phyloP scores from a whole-genome alignment of 2,329 filamentous ascomycete species.

The Anisogramma anomala region DNA sequence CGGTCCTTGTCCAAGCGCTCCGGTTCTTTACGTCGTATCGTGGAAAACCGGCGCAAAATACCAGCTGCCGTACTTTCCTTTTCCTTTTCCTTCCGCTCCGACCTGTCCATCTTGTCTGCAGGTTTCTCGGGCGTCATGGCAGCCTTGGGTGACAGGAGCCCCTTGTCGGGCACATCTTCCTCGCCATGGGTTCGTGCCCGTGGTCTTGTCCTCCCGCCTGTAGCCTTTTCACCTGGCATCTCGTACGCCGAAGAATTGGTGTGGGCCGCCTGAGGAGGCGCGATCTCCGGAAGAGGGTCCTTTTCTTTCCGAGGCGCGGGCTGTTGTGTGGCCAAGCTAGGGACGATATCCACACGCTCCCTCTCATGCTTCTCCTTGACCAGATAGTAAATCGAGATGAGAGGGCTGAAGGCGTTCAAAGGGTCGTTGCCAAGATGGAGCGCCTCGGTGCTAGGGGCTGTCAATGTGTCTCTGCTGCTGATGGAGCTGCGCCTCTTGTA shows the following conservation, averaged over 20 bases:
- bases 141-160: constrained; percentile 12
- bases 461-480: constrained; percentile 77
- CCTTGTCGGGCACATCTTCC: constrained; percentile 65
- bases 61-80: constrained; percentile 71
- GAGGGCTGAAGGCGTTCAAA: constrained; percentile 81
- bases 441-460: constrained; percentile 72
- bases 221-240: constrained; percentile 78
- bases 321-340: constrained; percentile 22
- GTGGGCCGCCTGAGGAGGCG: constrained; percentile 73
- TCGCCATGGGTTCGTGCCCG: constrained; percentile 89
- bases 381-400: constrained; percentile 89
- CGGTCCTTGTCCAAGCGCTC: constrained; percentile 51
- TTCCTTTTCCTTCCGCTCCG: constrained; percentile 48
- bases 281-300: constrained; percentile 56
- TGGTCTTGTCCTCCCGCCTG: constrained; percentile 70
- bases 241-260: constrained; percentile 80
- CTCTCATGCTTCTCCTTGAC: constrained; percentile 90
- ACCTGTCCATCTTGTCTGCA: constrained; percentile 41
- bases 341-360: constrained; percentile 44
- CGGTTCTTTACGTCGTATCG: constrained; percentile 56
- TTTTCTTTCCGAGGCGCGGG: constrained; percentile 26
- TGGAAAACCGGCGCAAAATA: constrained; percentile 81
- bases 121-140: constrained; percentile 7
- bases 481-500: constrained; percentile 90
- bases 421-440: constrained; percentile 75